phyloP scores from a whole-genome alignment of 2,329 filamentous ascomycete genomes.

The Sclerotinia spermophila region DNA sequence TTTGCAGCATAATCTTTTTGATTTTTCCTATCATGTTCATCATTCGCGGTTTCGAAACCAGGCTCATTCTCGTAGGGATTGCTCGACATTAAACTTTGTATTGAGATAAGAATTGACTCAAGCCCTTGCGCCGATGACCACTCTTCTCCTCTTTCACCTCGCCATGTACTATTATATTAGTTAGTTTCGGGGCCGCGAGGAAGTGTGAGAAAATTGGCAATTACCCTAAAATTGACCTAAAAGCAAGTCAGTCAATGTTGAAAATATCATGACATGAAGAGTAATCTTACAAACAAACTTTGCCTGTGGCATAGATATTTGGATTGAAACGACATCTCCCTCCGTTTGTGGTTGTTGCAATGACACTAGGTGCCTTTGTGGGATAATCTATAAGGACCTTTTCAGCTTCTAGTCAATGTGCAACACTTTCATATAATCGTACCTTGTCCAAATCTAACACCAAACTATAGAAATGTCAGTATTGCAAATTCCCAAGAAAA shows the following conservation, averaged over 20 bases:
- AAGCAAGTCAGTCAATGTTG: constrained; percentile 26
- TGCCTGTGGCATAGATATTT: constrained; percentile 89
- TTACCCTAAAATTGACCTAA: constrained; percentile 81
- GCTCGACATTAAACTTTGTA: constrained; percentile 90
- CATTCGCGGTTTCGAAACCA: constrained; percentile 76
- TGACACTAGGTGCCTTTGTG: constrained; percentile 57
- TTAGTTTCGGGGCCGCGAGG: constrained; percentile 9
- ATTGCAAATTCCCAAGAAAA: constrained; percentile 5
- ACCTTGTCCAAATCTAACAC: constrained; percentile 74
- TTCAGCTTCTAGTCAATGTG: constrained; percentile 18
- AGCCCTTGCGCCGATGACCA: constrained; percentile 96
- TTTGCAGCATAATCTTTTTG: constrained; percentile 77
- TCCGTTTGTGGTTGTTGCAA: constrained; percentile 79
- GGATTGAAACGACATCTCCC: constrained; percentile 90
- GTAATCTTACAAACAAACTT: constrained; percentile 80
- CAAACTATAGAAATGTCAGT: constrained; percentile 55
- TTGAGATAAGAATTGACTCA: constrained; percentile 90
- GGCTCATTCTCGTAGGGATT: constrained; percentile 97
- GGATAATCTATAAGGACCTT: constrained; percentile 67
- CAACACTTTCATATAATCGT: constrained; percentile 18
- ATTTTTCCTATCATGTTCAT: constrained; percentile 64
- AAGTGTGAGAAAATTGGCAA: not conserved
- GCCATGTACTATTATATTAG: constrained; percentile 71
- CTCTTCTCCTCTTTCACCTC: constrained; percentile 82
- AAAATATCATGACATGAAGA: not conserved